Evolutionary conservation across 2,329 filamentous ascomycete genomes (phyloP).

Genomic region (Gliomastix tumulicola): DNA sequence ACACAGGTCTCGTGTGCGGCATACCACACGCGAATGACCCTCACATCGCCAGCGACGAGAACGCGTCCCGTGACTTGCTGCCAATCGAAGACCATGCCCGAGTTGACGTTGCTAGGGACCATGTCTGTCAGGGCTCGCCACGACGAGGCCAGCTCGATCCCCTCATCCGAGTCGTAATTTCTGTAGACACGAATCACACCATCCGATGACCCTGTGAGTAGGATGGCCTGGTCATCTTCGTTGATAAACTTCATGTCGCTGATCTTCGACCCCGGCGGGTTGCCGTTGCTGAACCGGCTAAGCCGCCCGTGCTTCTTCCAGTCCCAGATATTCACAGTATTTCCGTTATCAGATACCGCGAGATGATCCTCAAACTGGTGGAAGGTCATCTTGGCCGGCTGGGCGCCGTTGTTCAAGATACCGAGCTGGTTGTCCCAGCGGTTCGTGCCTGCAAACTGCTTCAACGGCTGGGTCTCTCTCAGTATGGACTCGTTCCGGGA

Average conservation of each 20-base stretch:
- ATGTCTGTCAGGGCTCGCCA: slow-evolving; percentile 92
- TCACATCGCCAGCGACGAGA: slow-evolving; percentile 92
- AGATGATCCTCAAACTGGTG: slow-evolving; percentile 98
- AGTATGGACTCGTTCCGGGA: slow-evolving; percentile 91
- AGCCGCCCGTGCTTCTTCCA: slow-evolving; percentile 73
- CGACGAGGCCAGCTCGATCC: slow-evolving; percentile 78
- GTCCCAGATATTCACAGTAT: slow-evolving; percentile 89
- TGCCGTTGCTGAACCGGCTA: slow-evolving; percentile 88
- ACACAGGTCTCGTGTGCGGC: slow-evolving; percentile 88
- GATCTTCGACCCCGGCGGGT: slow-evolving; percentile 83
- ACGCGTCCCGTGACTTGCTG: slow-evolving; percentile 94
- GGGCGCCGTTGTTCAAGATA: slow-evolving; percentile 82
- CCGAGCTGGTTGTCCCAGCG: slow-evolving; percentile 81
- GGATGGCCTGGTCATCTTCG: slow-evolving; percentile 89
- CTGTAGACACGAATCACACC: slow-evolving; percentile 91
- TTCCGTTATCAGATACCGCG: slow-evolving; percentile 85
- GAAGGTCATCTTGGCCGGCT: slow-evolving; percentile 89
- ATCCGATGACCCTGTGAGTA: slow-evolving; percentile 93
- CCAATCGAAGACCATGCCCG: slow-evolving; percentile 97
- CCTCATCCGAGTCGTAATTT: slow-evolving; percentile 73
- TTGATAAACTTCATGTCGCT: slow-evolving; percentile 97
- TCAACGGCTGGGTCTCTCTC: slow-evolving; percentile 86
- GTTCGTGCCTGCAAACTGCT: slow-evolving; percentile 76
- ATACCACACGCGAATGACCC: slow-evolving; percentile 94
- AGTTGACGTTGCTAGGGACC: slow-evolving; percentile 88